Evolutionary conservation across 2,329 filamentous ascomycete genomes (phyloP), one percentile per base, ranked within the genome.

Genomic region (Hypomyces rosellus): DNA sequence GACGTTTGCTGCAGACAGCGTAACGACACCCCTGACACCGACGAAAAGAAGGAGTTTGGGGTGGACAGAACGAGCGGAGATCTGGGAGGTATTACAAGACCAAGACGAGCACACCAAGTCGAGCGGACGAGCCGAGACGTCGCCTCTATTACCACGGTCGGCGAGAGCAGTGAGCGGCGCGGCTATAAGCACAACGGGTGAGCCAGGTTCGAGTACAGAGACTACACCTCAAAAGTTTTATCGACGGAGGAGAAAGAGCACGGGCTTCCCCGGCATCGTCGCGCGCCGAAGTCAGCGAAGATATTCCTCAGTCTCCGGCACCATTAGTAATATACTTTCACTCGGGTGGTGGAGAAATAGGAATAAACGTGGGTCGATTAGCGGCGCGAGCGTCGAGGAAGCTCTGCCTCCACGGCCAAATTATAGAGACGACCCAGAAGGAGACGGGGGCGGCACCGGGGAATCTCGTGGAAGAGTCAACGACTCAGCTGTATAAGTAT

Each of bases 51-150:
- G 74, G 57, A 76, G 74, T 15, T 75, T 72, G 37, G 63, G 81
- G 48, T 81, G 80, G 74, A 72, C 81, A 50, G 87, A 93, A 63
- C 80, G 81, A 1, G 83, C 82, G 34, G 88, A 93, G 59, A 93
- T 95, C 33, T 95, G 89, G 90, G 87, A 84, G 50, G 89, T 95
- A 64, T 75, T 96, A 13, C 85, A 93, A 62, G 90, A 95, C 59
- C 82, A 86, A 38, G 78, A 81, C 46, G 68, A 70, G 16, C 65
- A 69, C 30, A 70, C 65, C 50, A 69, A 71, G 46, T 65, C 70
- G 0, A 57, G 65, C 3, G 65, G 61, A 1, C 61, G 64, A 15
- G 63, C 59, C 34, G 73, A 76, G 46, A 66, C 65, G 5, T 67
- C 70, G 1, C 70, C 71, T 3, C 61, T 77, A 11, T 61, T 76